Evolutionary conservation across 495 filamentous ascomycete species (phyloP).

Genomic region (Penicillium canariense): DNA sequence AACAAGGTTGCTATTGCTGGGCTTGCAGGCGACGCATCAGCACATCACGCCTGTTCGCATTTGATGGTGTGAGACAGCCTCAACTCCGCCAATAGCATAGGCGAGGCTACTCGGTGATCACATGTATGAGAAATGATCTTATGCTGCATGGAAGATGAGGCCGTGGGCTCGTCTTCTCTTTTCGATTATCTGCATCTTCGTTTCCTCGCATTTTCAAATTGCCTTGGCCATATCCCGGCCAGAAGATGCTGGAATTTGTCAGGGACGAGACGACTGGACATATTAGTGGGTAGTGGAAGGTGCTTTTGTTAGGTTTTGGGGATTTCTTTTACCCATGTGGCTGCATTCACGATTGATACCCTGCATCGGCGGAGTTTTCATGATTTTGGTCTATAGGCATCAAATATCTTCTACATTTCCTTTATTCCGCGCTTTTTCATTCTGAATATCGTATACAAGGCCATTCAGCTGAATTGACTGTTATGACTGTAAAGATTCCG

Average conservation of each 20-base stretch:
- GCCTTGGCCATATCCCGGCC: neutral
- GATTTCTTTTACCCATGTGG: neutral
- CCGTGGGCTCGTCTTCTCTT: neutral
- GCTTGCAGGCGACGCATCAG: too few relatives aligned
- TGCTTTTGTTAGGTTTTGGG: neutral
- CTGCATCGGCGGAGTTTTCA: slow-evolving; percentile 8
- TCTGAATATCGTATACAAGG: too few relatives aligned
- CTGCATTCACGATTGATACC: slow-evolving; percentile 6
- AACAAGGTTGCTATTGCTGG: too few relatives aligned
- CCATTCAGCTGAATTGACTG: too few relatives aligned
- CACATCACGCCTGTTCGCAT: too few relatives aligned
- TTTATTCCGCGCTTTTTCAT: too few relatives aligned
- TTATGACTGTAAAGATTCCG: neutral
- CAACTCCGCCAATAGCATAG: too few relatives aligned
- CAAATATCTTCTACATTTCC: neutral
- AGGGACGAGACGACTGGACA: neutral
- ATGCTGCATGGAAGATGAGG: neutral
- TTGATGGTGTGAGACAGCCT: too few relatives aligned
- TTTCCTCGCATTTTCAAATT: neutral
- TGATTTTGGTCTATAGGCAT: neutral
- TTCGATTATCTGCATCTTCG: neutral
- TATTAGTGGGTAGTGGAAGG: neutral
- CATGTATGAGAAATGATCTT: neutral
- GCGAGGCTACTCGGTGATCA: too few relatives aligned
- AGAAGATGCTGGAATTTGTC: neutral